phyloP scores from a whole-genome alignment of 1,284 basidiomycete species.

The Schizophyllum commune region DNA sequence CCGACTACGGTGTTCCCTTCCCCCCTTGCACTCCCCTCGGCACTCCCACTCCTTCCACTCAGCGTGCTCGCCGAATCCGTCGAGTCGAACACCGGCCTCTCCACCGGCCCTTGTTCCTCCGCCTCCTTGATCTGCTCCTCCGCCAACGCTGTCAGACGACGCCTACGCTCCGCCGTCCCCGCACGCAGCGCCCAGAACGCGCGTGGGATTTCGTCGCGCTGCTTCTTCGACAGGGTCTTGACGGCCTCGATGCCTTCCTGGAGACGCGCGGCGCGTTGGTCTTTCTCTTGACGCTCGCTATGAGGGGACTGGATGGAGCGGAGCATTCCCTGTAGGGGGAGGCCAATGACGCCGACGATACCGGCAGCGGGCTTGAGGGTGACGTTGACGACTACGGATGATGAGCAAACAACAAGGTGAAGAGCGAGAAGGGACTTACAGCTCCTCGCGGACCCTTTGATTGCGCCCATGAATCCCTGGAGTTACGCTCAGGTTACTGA shows the following conservation, averaged over 20 bases:
- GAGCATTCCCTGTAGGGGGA: slow-evolving; percentile 35
- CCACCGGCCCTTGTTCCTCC: not conserved
- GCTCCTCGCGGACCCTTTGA: slow-evolving; percentile 42
- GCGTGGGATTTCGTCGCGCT: not conserved
- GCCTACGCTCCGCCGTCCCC: not conserved
- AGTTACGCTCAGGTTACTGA: not conserved
- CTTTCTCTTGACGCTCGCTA: slow-evolving; percentile 17
- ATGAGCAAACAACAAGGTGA: not conserved
- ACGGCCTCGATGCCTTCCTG: slow-evolving; percentile 31
- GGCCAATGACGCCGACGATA: slow-evolving; percentile 31
- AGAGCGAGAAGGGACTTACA: slow-evolving; percentile 23
- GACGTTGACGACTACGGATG: slow-evolving; percentile 31
- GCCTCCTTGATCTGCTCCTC: not conserved
- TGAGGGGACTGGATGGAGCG: slow-evolving; percentile 19
- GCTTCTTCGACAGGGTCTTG: not conserved
- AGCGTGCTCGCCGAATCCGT: too few species aligned
- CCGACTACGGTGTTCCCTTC: too few species aligned
- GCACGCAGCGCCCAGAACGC: not conserved
- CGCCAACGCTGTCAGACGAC: not conserved
- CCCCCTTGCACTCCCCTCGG: not conserved
- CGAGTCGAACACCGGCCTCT: not conserved
- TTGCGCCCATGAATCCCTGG: slow-evolving; percentile 36
- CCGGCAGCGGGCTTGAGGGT: slow-evolving; percentile 39
- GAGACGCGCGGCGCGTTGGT: slow-evolving; percentile 27
- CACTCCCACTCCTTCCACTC: not conserved